Evolutionary conservation across 768 basidiomycete species (phyloP), one percentile per base, ranked within the genome.

Genomic region (Podaxis sp.): DNA sequence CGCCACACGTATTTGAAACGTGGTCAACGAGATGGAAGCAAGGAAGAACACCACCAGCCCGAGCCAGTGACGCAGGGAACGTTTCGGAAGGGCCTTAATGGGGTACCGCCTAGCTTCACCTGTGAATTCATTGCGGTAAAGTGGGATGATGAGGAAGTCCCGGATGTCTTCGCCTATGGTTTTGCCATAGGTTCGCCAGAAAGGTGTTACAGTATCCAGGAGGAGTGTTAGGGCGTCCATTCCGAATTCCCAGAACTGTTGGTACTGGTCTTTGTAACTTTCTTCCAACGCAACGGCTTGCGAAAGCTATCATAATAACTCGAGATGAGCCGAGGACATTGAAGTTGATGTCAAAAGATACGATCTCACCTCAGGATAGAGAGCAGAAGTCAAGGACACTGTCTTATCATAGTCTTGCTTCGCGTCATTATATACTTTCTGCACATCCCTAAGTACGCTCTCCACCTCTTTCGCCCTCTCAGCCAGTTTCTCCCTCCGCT

Each of bases 41-140:
- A 79, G 61, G 61, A 79, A 81, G 62, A 90, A 83, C 23, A 83
- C 50, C 25, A 81, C 62, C 16, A 91, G 77, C 9, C 80, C 83
- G 37, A 86, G 62, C 89, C 89, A 91, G 64, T 92, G 90, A 3
- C 78, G 82, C 55, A 82, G 63, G 0, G 90, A 87, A 23, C 90
- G 84, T 57, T 68, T 74, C 23, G 90, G 90, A 57, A 91, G 70
- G 2, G 68, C 72, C 37, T 71, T 69, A 65, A 92, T 83, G 5
- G 75, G 77, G 66, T 90, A 91, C 65, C 84, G 79, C 65, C 88
- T 87, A 38, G 83, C 53, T 74, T 90, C 88, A 35, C 90, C 90
- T 0, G 90, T 91, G 68, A 91, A 92, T 68, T 91, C 90, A 69
- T 92, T 90, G 36, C 90, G 83, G 63, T 92, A 92, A 66, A 89